These are phyloP conservation scores for Trichosphaerium sp. DNA, from an alignment of 78 protist species.

Conservation along the genomic window DNA sequence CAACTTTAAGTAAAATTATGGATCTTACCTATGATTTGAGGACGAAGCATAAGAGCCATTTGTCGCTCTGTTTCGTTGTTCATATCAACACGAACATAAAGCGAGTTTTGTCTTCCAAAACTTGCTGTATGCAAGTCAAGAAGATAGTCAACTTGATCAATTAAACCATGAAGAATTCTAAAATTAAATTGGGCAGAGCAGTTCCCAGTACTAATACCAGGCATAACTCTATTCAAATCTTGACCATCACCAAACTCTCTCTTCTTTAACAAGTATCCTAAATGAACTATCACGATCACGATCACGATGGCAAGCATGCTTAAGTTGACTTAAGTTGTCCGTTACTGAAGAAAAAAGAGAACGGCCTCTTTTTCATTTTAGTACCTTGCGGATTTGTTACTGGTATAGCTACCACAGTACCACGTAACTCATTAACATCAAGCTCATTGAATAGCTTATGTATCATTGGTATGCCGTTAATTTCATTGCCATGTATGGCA, in stretches of 20 bases:
- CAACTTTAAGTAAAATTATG: not conserved
- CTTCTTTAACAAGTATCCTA: not conserved
- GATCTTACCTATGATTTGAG: slow-evolving; percentile 4
- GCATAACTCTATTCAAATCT: slow-evolving; percentile 30
- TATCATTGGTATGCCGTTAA: slow-evolving; percentile 34
- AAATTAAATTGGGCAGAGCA: not conserved
- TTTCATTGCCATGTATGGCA: slow-evolving; percentile 33
- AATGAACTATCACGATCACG: slow-evolving; percentile 2
- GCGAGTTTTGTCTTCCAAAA: slow-evolving; percentile 14
- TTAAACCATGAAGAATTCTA: not conserved
- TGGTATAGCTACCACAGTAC: not conserved
- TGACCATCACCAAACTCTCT: not conserved
- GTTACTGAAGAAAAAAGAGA: too few relatives aligned
- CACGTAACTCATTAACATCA: too few relatives aligned
- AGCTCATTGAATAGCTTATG: slow-evolving; percentile 1
- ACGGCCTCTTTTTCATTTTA: too few relatives aligned
- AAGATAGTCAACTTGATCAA: not conserved
- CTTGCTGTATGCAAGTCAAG: slow-evolving; percentile 30
- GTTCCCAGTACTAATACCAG: slow-evolving; percentile 3
- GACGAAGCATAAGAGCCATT: slow-evolving; percentile 13
- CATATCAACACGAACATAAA: slow-evolving; percentile 28
- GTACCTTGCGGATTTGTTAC: not conserved
- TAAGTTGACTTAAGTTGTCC: too few relatives aligned
- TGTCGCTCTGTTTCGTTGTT: not conserved
- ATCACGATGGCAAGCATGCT: slow-evolving; percentile 24